Evolutionary conservation across 768 basidiomycete species (phyloP).

Genomic region (Boletellus sp.): DNA sequence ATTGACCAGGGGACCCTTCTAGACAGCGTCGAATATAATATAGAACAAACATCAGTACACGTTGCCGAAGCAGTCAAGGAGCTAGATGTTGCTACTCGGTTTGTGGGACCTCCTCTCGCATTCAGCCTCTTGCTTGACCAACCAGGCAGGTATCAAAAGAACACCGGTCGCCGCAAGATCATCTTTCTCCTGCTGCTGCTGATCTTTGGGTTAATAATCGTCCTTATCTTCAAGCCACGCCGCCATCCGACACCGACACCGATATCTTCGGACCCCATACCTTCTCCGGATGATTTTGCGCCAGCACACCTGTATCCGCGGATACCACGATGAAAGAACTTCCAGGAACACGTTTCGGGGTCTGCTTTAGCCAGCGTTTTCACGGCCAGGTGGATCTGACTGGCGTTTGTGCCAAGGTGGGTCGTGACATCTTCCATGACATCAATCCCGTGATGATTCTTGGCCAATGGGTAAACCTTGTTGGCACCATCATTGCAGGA

Average conservation of each 20-base stretch:
- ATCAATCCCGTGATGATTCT: conserved; percentile 2
- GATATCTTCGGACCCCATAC: conserved; percentile 24
- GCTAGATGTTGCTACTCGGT: conserved; percentile 78
- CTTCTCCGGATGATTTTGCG: conserved; percentile 27
- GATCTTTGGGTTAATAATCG: conserved; percentile 82
- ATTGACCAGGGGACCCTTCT: conserved; percentile 98
- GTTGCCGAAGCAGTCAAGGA: conserved; percentile 83
- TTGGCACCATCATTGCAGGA: conserved; percentile 1
- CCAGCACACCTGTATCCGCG: conserved; percentile 31
- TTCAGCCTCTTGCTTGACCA: not conserved
- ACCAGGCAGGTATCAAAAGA: conserved; percentile 78
- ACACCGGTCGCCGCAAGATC: conserved; percentile 87
- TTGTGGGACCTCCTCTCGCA: conserved; percentile 26
- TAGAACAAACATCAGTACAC: conserved; percentile 84
- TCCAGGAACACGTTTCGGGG: conserved; percentile 13
- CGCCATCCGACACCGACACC: conserved; percentile 39
- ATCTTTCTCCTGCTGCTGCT: conserved; percentile 89
- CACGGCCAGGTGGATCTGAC: conserved; percentile 2
- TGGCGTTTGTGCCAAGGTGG: conserved; percentile 14
- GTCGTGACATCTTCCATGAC: conserved; percentile 5
- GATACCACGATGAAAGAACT: conserved; percentile 27
- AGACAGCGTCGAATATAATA: conserved; percentile 96
- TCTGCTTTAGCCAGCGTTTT: conserved; percentile 6
- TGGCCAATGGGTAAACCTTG: conserved; percentile 14
- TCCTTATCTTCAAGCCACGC: conserved; percentile 91